Percentiles rank a stretch among this genome's conserved stretches.
Evolutionary conservation across 1,139 yeast genomes (phyloP).

Genomic region (Magnusiomyces suaveolens): DNA sequence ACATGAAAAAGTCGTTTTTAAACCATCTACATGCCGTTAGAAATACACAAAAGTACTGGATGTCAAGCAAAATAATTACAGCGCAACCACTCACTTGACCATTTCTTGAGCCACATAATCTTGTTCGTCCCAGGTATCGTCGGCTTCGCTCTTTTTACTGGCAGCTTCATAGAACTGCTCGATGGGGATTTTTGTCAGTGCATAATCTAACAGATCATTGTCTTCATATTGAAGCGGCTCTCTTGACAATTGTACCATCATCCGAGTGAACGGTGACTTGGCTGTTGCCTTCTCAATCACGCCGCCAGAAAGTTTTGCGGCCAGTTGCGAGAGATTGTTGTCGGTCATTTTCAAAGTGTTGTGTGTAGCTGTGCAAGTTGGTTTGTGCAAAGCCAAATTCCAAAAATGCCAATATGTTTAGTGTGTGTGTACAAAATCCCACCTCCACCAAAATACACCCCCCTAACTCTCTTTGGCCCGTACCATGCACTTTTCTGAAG

Average conservation of each 20-base stretch:
- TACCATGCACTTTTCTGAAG: neutral
- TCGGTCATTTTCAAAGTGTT: neutral
- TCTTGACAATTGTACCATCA: constrained; percentile 8
- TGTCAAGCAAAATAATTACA: constrained; percentile 7
- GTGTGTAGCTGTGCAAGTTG: no score
- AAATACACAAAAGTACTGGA: constrained; percentile 8
- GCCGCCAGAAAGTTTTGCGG: constrained; percentile 1
- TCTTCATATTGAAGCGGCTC: constrained; percentile 33
- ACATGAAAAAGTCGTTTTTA: constrained; percentile 66
- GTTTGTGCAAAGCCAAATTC: no score
- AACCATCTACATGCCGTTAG: constrained; percentile 43
- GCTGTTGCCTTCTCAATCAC: neutral
- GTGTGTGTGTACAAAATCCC: neutral
- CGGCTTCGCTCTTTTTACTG: constrained; percentile 31
- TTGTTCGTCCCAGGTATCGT: constrained; percentile 41
- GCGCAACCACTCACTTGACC: constrained; percentile 27
- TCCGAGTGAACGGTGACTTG: constrained; percentile 7
- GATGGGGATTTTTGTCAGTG: constrained; percentile 35
- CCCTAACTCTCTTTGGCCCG: neutral
- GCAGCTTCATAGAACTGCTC: constrained; percentile 34
- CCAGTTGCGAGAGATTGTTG: neutral
- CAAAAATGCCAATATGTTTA: neutral
- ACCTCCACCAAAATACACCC: neutral
- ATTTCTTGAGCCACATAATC: constrained; percentile 64
- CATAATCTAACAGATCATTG: constrained; percentile 30